Conservation (phyloP, 23 red algal species). For the Gracilaria caudata region DNA sequence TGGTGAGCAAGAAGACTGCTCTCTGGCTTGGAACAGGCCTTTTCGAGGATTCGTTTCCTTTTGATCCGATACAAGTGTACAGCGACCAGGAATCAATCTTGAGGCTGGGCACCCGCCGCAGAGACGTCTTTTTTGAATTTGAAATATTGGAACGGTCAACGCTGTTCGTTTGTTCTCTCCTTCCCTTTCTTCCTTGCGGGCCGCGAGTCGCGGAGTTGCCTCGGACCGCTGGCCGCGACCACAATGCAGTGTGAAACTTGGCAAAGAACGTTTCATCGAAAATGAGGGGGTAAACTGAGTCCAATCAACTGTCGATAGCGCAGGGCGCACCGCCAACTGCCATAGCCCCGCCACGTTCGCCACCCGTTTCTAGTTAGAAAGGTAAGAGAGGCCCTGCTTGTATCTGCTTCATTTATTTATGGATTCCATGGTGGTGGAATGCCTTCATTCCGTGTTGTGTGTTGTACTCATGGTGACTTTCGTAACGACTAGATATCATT, state of each 20-base stretch:
- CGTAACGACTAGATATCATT: background rate
- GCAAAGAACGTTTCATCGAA: background rate
- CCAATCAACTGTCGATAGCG: background rate
- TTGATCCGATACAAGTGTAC: background rate
- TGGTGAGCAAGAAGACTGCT: too few species aligned
- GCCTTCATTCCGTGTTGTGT: background rate
- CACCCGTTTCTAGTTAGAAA: background rate
- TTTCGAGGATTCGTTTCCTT: background rate
- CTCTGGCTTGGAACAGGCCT: too few species aligned
- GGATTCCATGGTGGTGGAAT: background rate
- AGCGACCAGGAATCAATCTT: too few species aligned
- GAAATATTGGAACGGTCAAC: too few species aligned
- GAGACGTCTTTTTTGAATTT: too few species aligned
- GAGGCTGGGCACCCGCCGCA: too few species aligned
- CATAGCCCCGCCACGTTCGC: background rate
- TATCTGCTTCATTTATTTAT: background rate
- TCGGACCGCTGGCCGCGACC: too few species aligned
- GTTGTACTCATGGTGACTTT: background rate
- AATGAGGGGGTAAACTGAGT: background rate
- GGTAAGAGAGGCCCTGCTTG: background rate
- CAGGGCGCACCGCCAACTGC: background rate
- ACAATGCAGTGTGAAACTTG: too few species aligned
- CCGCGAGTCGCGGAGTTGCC: too few species aligned
- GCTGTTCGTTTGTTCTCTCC: too few species aligned
- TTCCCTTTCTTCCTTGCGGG: too few species aligned